A percentile compares a stretch with the other conserved stretches of the same genome.
These are phyloP conservation scores for Colletotrichum brevisporum DNA, from an alignment of 2,329 filamentous ascomycete genomes.

Conservation along the genomic window DNA sequence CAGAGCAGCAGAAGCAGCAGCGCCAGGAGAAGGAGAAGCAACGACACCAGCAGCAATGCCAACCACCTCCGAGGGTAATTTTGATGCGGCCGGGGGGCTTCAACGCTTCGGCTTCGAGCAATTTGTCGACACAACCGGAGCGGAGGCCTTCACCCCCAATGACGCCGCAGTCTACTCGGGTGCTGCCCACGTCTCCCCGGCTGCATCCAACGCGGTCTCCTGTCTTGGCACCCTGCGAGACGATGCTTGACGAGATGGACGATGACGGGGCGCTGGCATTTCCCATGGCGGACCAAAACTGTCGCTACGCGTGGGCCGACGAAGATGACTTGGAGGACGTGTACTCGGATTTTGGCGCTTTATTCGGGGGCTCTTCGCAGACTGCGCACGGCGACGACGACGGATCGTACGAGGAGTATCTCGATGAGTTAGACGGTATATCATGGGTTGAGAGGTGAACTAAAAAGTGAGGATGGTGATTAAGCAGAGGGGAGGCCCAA, in stretches of 20 bases:
- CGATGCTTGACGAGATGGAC: slow-evolving; percentile 50
- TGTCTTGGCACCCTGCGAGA: slow-evolving; percentile 48
- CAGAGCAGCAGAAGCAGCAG: slow-evolving; percentile 6
- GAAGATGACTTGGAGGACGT: slow-evolving; percentile 65
- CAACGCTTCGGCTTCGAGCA: neutral
- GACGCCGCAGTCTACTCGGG: slow-evolving; percentile 4
- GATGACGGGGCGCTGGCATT: slow-evolving; percentile 65
- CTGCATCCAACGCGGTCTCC: slow-evolving; percentile 31
- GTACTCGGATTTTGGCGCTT: slow-evolving; percentile 68
- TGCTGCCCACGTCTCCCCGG: slow-evolving; percentile 27
- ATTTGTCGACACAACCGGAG: neutral
- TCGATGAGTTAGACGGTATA: slow-evolving; percentile 70
- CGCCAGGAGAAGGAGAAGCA: neutral
- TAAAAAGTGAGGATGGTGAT: neutral
- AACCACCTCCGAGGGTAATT: slow-evolving; percentile 22
- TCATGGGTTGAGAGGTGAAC: slow-evolving; percentile 54
- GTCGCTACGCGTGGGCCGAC: slow-evolving; percentile 56
- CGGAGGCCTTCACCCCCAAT: slow-evolving; percentile 6
- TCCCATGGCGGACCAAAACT: slow-evolving; percentile 61
- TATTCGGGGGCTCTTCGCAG: slow-evolving; percentile 57
- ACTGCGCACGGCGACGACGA: slow-evolving; percentile 51
- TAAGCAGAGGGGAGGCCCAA: neutral
- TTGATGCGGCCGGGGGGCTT: slow-evolving; percentile 20
- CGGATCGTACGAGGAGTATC: slow-evolving; percentile 66
- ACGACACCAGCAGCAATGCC: neutral